phyloP scores from a whole-genome alignment of 2,329 filamentous ascomycete species.

The Coniochaeta prunicola region DNA sequence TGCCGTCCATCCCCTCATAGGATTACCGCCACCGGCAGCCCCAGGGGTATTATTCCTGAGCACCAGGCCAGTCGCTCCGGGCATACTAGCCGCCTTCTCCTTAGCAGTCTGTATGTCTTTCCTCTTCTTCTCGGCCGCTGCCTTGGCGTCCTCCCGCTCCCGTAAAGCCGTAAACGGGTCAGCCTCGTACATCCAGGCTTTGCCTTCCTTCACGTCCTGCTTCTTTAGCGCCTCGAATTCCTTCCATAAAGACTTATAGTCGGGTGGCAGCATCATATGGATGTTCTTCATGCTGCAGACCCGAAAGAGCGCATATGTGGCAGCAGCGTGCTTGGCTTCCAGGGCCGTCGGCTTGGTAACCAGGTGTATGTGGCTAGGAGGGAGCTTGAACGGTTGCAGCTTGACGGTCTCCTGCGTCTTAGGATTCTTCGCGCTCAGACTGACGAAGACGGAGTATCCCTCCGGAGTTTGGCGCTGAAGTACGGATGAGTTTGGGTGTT shows the following conservation, averaged over 20 bases:
- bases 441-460: conserved; percentile 74
- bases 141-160: conserved; percentile 73
- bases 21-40: conserved; percentile 24
- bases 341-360: conserved; percentile 71
- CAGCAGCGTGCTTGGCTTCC: conserved; percentile 89
- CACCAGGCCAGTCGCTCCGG: conserved; percentile 48
- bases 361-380: conserved; percentile 67
- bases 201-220: conserved; percentile 70
- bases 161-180: conserved; percentile 81
- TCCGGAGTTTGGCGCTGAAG: conserved; percentile 56
- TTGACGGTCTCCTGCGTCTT: conserved; percentile 75
- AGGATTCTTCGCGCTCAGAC: conserved; percentile 64
- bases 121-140: conserved; percentile 69
- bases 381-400: conserved; percentile 77
- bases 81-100: conserved; percentile 60
- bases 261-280: conserved; percentile 87
- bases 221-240: conserved; percentile 79
- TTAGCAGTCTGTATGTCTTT: conserved; percentile 61
- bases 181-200: conserved; percentile 87
- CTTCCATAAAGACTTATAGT: conserved; percentile 87
- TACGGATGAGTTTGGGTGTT: background rate
- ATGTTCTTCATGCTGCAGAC: conserved; percentile 95
- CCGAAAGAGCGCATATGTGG: conserved; percentile 83
- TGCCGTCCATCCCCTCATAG: conserved; percentile 70
- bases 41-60: conserved; percentile 38